A percentile compares a stretch with the other conserved stretches of the same genome.
Evolutionary conservation across 345 rosid species (phyloP).

Genomic region (Pugionium dolabratum): DNA sequence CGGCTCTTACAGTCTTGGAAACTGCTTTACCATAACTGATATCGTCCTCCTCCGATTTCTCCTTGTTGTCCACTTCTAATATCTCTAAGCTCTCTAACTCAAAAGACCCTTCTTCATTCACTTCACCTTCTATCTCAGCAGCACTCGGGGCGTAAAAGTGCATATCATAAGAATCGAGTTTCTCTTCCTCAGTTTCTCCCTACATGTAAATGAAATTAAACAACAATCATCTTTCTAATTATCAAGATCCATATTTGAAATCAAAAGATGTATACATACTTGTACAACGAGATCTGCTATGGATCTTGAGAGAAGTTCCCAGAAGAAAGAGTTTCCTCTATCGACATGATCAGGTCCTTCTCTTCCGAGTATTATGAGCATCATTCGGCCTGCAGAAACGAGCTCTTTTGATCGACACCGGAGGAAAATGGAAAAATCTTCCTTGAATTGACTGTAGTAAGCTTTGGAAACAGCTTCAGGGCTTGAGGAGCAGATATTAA

Average conservation of each 20-base stretch:
- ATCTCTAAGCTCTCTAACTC: constrained; percentile 52
- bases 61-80: constrained; percentile 47
- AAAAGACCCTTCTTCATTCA: constrained; percentile 62
- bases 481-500: constrained; percentile 63
- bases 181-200: constrained; percentile 72
- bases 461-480: constrained; percentile 63
- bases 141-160: constrained; percentile 75
- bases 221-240: background rate
- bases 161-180: constrained; percentile 68
- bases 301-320: constrained; percentile 72
- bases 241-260: background rate
- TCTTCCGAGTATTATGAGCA: constrained; percentile 70
- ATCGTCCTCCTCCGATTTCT: constrained; percentile 17
- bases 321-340: constrained; percentile 80
- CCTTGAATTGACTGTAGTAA: constrained; percentile 64
- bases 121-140: constrained; percentile 65
- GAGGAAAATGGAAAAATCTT: constrained; percentile 72
- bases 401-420: constrained; percentile 63
- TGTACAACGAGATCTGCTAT: constrained; percentile 52
- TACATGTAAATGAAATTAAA: constrained; percentile 12
- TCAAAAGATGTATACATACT: constrained; percentile 40
- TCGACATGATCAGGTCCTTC: constrained; percentile 62
- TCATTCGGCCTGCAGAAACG: constrained; percentile 60
- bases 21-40: constrained; percentile 59
- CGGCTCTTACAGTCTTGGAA: constrained; percentile 77